Evolutionary conservation across 2,329 filamentous ascomycete genomes (phyloP).

Genomic region (Thielaviopsis populi): DNA sequence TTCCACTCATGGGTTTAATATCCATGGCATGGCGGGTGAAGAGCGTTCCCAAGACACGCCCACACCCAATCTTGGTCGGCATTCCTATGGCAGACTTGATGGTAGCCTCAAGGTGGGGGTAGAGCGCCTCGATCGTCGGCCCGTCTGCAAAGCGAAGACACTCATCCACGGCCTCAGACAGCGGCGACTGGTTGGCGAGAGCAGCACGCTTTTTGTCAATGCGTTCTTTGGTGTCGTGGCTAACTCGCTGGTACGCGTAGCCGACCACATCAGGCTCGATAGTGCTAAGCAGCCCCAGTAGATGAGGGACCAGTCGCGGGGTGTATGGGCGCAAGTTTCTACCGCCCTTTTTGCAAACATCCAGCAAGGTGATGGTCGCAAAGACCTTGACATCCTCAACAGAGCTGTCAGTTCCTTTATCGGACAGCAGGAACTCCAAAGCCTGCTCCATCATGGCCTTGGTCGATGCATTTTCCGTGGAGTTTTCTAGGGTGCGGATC

Average conservation of each 20-base stretch:
- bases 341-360: conserved; percentile 83
- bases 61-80: conserved; percentile 86
- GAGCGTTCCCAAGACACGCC: conserved; percentile 68
- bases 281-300: conserved; percentile 70
- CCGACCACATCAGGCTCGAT: conserved; percentile 83
- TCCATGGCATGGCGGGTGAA: conserved; percentile 64
- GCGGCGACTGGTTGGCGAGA: conserved; percentile 69
- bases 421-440: conserved; percentile 77
- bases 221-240: conserved; percentile 73
- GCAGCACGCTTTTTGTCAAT: conserved; percentile 77
- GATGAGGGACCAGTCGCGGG: conserved; percentile 62
- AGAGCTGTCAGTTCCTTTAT: conserved; percentile 75
- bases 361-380: conserved; percentile 65
- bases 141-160: conserved; percentile 74
- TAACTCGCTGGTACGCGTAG: conserved; percentile 79
- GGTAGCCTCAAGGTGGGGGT: conserved; percentile 55
- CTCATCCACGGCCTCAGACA: conserved; percentile 84
- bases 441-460: conserved; percentile 71
- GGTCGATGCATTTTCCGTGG: conserved; percentile 53
- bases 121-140: conserved; percentile 58
- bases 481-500: conserved; percentile 70
- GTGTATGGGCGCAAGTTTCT: conserved; percentile 65
- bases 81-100: conserved; percentile 81
- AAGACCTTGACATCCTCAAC: conserved; percentile 79
- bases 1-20: conserved; percentile 59